Evolutionary conservation across 2,329 filamentous ascomycete species (phyloP), one percentile per base, ranked within the genome.

Genomic region (Aspergillus japonicus): DNA sequence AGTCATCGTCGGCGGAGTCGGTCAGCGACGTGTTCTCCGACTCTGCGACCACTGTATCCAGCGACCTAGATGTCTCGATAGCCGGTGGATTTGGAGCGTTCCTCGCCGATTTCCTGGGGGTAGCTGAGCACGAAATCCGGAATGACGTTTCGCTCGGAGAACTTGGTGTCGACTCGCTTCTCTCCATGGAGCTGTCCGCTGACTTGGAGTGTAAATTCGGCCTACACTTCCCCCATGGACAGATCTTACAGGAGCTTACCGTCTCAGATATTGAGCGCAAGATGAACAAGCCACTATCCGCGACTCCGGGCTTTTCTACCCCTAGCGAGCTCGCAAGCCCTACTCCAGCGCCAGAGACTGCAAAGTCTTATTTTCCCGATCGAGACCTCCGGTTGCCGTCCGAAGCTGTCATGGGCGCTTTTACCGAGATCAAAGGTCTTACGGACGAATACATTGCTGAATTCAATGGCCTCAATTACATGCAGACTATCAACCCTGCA

Each of bases 361-460:
- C 21, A 19, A 54, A 44, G 29, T 23, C 52, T 14, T 44, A 54
- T 16, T 35, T 35, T 6, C 11, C 33, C 39, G 24, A 54, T 29
- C 19, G 23, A 10, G 23, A 47, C 8, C 24, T 54, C 19, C n/a
- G 19, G 16, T n/a, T 58, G 7, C 23, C 56, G n/a, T 7, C 50
- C 16, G n/a, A 49, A 10, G 26, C 26, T 29, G 50, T 73, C 12
- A 57, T 71, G 4, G 68, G 71, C 4, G 64, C 66, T 7, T 73
- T 73, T 51, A 55, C 14, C 11, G 51, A 56, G n/a, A 4, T 16
- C 14, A 35, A 35, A 16, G 11, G 2, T 35, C 54, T 64, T 11
- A 73, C 69, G 0, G 72, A 75, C 57, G 47, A 68, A 21, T 62
- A 64, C 52, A 69, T 73, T 29, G 31, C 48, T 24, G 64, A 71